Percentiles rank a stretch among this genome's conserved stretches.
Evolutionary conservation across 2,329 filamentous ascomycete species (phyloP).

Genomic region (Trichoderma polysporum): DNA sequence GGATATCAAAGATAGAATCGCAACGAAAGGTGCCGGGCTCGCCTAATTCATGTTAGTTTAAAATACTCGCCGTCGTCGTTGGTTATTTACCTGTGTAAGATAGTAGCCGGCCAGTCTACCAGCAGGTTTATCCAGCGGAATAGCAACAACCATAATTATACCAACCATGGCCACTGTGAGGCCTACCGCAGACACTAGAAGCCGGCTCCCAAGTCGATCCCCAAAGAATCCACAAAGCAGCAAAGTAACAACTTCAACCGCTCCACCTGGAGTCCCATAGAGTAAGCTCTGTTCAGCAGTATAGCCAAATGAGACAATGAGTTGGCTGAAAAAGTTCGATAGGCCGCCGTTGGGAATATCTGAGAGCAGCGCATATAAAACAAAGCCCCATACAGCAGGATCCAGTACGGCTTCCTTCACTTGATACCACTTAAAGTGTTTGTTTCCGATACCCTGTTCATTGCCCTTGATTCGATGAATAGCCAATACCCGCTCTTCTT

Average conservation of each 20-base stretch:
- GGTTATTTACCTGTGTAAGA: conserved; percentile 35
- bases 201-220: conserved; percentile 19
- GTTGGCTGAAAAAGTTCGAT: conserved; percentile 41
- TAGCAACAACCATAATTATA: conserved; percentile 24
- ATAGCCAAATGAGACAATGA: conserved; percentile 60
- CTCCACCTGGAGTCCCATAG: conserved; percentile 64
- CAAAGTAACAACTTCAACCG: conserved; percentile 60
- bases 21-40: conserved; percentile 29
- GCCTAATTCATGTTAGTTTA: conserved; percentile 1
- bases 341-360: conserved; percentile 23
- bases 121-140: conserved; percentile 48
- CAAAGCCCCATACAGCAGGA: conserved; percentile 18
- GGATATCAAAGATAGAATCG: conserved; percentile 40
- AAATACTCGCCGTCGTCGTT: conserved; percentile 42
- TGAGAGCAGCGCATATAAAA: conserved; percentile 12
- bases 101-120: conserved; percentile 60
- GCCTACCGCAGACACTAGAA: conserved; percentile 22
- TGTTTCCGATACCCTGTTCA: conserved; percentile 67
- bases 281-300: conserved; percentile 61
- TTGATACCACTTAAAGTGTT: conserved; percentile 65
- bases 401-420: conserved; percentile 35
- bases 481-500: conserved; percentile 17
- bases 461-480: conserved; percentile 57
- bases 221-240: conserved; percentile 46
- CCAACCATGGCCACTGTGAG: conserved; percentile 38